Base-by-base conservation (phyloP, 257 asterid species). In the Scutellaria galericulata region DNA sequence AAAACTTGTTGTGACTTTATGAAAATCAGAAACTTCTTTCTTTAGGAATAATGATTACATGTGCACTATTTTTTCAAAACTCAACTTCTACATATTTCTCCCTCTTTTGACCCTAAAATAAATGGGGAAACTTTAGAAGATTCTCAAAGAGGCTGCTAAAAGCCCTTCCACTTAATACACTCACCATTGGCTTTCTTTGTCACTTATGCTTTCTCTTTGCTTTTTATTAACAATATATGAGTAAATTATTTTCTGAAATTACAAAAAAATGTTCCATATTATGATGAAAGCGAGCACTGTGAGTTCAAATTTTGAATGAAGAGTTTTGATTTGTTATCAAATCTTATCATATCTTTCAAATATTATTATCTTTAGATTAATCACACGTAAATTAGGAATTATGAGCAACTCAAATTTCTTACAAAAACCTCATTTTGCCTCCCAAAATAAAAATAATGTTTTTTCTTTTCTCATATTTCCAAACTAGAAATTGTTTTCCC, bases 91-190 rank as follows among this genome's bases (percentile, higher is more conserved):
- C 3, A 31, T 31, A 13, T 59, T 35, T 54, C 55, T 63, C 76
- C 57, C 77, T 37, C 80, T 71, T 64, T 77, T 71, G 74, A 77
- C 77, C 53, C 41, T 71, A 27, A 50, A 65, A 40, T 72, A 47
- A 72, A 71, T 77, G 55, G 51, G 56, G 9, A 18, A 56, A 44
- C 81, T 77, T 72, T 72, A 72, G 78, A 72, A 77, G 74, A 78
- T 72, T 78, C 78, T 24, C 72, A 52, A 77, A 71, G 60, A 71
- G 73, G 65, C 64, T 64, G 74, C 74, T 47, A 72, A 72, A 72
- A 77, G 82, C 74, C 59, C 5, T 57, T 58, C 81, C 81, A 71
- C 78, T 64, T 27, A 65, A 54, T 77, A 58, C 24, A 15, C 56
- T 45, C 18, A 48, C 51, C 42, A 68, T 75, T 50, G 9, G 15